A percentile compares a stretch with the other conserved stretches of the same genome.
Evolutionary conservation across 192 early-diverging fungal genomes (phyloP).

Genomic region (Backusella luteola): DNA sequence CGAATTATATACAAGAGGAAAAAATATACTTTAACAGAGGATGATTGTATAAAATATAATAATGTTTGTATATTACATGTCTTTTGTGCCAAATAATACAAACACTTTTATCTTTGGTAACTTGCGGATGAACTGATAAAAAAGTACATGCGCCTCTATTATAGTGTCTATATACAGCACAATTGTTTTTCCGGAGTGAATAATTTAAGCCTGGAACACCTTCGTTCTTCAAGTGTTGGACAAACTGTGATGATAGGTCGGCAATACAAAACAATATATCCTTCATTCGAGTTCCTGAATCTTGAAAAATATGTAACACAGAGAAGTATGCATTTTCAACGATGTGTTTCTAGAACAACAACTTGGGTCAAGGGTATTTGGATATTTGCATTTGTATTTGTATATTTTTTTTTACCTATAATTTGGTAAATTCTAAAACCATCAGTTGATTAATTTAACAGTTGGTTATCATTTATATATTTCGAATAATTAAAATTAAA

Average conservation of each 20-base stretch:
- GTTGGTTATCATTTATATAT: not conserved
- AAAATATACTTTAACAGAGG: not conserved
- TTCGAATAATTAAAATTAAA: not conserved
- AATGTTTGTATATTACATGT: not conserved
- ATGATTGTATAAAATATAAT: not conserved
- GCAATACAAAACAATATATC: not conserved
- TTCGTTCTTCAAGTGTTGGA: not conserved
- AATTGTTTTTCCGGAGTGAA: not conserved
- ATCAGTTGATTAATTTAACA: not conserved
- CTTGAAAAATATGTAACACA: not conserved
- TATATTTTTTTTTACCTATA: not conserved
- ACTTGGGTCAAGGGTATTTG: not conserved
- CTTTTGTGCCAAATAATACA: not conserved
- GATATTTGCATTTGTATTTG: not conserved
- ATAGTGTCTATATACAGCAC: not conserved
- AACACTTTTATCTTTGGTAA: not conserved
- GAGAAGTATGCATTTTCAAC: not conserved
- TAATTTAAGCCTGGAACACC: conserved; percentile 1
- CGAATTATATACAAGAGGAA: not conserved
- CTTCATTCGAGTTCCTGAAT: not conserved
- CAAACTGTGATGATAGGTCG: not conserved
- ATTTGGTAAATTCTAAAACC: not conserved
- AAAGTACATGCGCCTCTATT: not conserved
- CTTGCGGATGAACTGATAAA: not conserved
- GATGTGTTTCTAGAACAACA: not conserved